Conservation (phyloP, 164 flowering plant genomes). For the grape (Vitis vinifera) region ASM3070453v1 NC_081822.1:8824001-8824500, state of each 20-base stretch:
- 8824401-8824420: no score
- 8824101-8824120: not conserved
- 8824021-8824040: constrained; percentile 88
- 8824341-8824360: not conserved
- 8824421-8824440: no score
- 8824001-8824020: constrained; percentile 85
- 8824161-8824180: constrained; percentile 86
- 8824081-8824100: not conserved
- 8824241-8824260: constrained; percentile 65
- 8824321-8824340: not conserved
- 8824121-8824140: not conserved
- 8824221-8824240: constrained; percentile 95
- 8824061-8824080: constrained; percentile 47
- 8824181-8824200: constrained; percentile 93
- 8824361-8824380: no score
- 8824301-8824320: not conserved
- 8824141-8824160: not conserved
- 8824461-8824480: no score
- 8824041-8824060: constrained; percentile 96
- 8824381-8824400: no score
- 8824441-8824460: no score
- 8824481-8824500: no score
- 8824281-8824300: not conserved
- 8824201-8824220: constrained; percentile 96
- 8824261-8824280: not conserved